Evolutionary conservation across 2,329 filamentous ascomycete species (phyloP).

Genomic region (Leptographium galeiforme): DNA sequence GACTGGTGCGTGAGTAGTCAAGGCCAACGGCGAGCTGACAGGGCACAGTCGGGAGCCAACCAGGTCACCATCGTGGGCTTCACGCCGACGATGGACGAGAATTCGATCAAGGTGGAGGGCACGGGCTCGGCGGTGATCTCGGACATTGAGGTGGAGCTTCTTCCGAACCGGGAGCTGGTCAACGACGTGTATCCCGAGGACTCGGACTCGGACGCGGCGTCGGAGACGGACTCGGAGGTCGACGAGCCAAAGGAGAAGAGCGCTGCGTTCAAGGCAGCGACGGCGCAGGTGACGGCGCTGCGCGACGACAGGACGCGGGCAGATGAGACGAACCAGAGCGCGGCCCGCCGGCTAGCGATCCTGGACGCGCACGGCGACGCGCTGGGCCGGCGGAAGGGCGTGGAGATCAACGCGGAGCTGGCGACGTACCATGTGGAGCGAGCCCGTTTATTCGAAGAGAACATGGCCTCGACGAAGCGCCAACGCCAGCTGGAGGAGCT

Average conservation of each 20-base stretch:
- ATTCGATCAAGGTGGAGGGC: constrained; percentile 47
- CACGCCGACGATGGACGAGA: constrained; percentile 36
- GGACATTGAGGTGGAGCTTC: constrained; percentile 46
- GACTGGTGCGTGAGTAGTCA: neutral
- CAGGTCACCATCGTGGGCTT: constrained; percentile 42
- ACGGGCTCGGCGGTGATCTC: constrained; percentile 43
- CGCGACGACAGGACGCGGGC: constrained; percentile 17
- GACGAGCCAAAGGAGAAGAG: constrained; percentile 13
- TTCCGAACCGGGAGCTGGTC: constrained; percentile 41
- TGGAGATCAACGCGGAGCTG: constrained; percentile 24
- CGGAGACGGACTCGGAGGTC: constrained; percentile 17
- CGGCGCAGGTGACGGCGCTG: constrained; percentile 18
- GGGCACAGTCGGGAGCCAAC: constrained; percentile 34
- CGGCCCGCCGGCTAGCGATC: constrained; percentile 24
- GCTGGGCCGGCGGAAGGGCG: constrained; percentile 19
- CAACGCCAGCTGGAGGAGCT: constrained; percentile 20
- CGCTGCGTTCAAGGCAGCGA: constrained; percentile 17
- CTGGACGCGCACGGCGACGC: constrained; percentile 26
- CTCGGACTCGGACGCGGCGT: constrained; percentile 15
- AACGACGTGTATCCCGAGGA: constrained; percentile 38
- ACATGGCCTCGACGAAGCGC: constrained; percentile 19
- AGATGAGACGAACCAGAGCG: constrained; percentile 19
- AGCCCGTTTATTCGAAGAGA: constrained; percentile 26
- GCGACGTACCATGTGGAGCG: constrained; percentile 29
- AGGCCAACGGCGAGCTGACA: neutral